These are phyloP conservation scores for Nannochloropsis gaditana DNA, from an alignment of 108 stramenopile genomes.

Conservation along the genomic window DNA sequence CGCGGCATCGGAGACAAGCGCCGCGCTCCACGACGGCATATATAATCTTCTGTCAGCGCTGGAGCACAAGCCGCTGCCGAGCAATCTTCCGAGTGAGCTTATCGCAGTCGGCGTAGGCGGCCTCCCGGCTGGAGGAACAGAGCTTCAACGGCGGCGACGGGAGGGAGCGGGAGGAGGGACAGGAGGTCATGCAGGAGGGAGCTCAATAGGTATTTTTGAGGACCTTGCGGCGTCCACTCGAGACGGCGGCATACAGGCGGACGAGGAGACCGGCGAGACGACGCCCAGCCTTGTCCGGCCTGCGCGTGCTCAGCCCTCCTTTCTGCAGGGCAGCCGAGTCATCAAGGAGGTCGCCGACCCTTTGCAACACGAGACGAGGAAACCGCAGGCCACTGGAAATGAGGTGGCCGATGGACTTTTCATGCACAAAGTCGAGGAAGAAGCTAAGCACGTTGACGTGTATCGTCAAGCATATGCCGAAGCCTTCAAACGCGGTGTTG, in stretches of 20 bases:
- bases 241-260: conserved; percentile 4
- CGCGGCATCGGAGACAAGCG: neutral
- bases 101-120: neutral
- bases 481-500: neutral
- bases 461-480: conserved; percentile 15
- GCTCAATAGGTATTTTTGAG: neutral
- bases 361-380: neutral
- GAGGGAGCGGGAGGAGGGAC: neutral
- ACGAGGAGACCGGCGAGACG: neutral
- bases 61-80: neutral
- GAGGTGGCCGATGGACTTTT: too few relatives aligned
- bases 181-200: neutral
- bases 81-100: neutral
- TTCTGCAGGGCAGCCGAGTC: conserved; percentile 3
- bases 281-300: neutral
- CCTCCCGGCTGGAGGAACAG: neutral
- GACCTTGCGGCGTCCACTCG: neutral
- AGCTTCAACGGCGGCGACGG: neutral
- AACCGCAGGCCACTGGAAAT: too few relatives aligned
- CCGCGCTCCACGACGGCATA: neutral
- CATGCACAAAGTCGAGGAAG: neutral
- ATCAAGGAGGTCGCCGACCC: neutral
- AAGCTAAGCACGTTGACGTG: neutral
- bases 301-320: neutral
- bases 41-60: neutral